Percentiles rank a stretch among this genome's conserved stretches.
phyloP scores from a whole-genome alignment of 768 basidiomycete genomes.

The Dacryopinax spathularia region DNA sequence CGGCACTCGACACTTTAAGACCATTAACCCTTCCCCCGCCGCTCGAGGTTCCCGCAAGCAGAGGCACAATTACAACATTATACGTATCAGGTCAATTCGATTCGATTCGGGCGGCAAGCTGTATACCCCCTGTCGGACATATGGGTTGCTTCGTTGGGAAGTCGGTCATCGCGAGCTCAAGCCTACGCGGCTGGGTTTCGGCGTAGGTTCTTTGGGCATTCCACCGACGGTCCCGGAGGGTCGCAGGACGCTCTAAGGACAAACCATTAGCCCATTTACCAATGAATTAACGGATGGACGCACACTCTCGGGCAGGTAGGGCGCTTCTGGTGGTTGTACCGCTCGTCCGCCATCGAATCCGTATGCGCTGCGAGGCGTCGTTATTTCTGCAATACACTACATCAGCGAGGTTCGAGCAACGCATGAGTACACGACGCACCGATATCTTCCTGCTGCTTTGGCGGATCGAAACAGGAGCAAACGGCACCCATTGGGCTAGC shows the following conservation, averaged over 20 bases:
- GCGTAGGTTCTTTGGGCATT: slow-evolving; percentile 1
- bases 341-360: neutral
- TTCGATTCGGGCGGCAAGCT: too few relatives aligned
- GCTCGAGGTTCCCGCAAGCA: neutral
- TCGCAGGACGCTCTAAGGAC: neutral
- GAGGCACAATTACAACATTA: neutral
- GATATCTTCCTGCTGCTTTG: neutral
- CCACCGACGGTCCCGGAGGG: neutral
- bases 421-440: neutral
- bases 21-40: neutral
- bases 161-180: neutral
- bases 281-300: neutral
- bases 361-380: neutral
- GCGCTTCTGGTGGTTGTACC: neutral
- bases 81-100: neutral
- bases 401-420: neutral
- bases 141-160: neutral
- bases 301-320: neutral
- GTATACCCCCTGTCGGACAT: neutral
- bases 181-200: neutral
- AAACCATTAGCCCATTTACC: neutral
- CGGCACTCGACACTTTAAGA: too few relatives aligned
- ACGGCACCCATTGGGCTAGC: neutral
- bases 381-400: neutral
- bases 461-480: neutral